Conservation (phyloP, 352 stramenopile genomes). For the Phytophthora ramorum region DNA sequence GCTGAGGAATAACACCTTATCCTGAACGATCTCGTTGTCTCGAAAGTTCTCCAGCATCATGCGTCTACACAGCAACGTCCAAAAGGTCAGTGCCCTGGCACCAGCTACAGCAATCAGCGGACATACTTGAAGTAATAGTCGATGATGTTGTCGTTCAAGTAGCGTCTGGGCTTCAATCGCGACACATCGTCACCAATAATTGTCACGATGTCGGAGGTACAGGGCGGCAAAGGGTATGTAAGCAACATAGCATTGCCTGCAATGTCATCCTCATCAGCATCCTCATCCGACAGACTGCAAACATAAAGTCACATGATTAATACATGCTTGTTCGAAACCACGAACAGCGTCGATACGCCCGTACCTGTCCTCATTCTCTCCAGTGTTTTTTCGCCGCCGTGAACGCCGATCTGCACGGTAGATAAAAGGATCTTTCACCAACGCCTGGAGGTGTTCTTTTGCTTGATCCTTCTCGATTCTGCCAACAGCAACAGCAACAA, state of each 20-base stretch:
- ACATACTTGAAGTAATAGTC: constrained; percentile 93
- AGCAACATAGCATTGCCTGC: constrained; percentile 48
- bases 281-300: constrained; percentile 30
- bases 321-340: neutral
- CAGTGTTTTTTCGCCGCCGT: constrained; percentile 9
- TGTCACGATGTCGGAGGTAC: constrained; percentile 76
- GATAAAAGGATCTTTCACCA: constrained; percentile 32
- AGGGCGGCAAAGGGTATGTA: constrained; percentile 79
- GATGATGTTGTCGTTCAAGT: constrained; percentile 94
- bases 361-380: constrained; percentile 22
- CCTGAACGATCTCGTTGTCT: constrained; percentile 50
- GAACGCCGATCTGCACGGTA: constrained; percentile 18
- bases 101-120: neutral
- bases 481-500: constrained; percentile 5
- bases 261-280: constrained; percentile 45
- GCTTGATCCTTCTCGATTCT: constrained; percentile 39
- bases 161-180: constrained; percentile 71
- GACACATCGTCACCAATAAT: constrained; percentile 70
- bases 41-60: constrained; percentile 64
- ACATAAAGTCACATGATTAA: constrained; percentile 11
- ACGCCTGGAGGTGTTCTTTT: constrained; percentile 34
- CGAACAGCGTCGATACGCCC: neutral
- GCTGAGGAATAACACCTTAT: constrained; percentile 80
- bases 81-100: neutral
- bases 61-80: constrained; percentile 37